Percentiles rank a stretch among this genome's conserved stretches.
phyloP scores from a whole-genome alignment of 1,284 basidiomycete genomes.

The Malassezia furfur region DNA sequence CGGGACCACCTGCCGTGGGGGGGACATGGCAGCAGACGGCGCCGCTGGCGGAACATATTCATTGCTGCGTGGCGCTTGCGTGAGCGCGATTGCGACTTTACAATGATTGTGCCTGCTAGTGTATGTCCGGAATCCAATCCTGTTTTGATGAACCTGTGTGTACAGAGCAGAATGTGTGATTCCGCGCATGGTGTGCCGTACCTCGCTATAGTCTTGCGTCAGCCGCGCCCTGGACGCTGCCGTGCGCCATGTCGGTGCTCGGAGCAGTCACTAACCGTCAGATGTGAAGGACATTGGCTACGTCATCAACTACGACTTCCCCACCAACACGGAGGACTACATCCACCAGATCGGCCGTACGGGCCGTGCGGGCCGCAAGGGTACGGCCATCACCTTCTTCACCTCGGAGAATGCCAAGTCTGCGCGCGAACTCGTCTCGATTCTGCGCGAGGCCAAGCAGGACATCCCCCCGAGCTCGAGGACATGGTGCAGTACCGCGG shows the following conservation, averaged over 20 bases:
- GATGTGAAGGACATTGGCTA: slow-evolving; percentile 92
- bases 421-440: slow-evolving; percentile 79
- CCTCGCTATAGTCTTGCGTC: neutral
- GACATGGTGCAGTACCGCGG: slow-evolving; percentile 78
- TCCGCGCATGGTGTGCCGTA: neutral
- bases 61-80: slow-evolving; percentile 1
- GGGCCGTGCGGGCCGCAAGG: slow-evolving; percentile 62
- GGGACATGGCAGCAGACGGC: neutral
- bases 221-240: neutral
- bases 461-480: slow-evolving; percentile 77
- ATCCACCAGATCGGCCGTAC: slow-evolving; percentile 80
- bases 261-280: slow-evolving; percentile 41
- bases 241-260: neutral
- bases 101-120: slow-evolving; percentile 11
- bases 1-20: too few relatives aligned
- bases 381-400: slow-evolving; percentile 91
- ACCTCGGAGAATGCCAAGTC: slow-evolving; percentile 73
- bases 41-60: slow-evolving; percentile 1
- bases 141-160: neutral
- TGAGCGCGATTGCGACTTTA: neutral
- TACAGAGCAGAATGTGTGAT: neutral
- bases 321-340: slow-evolving; percentile 90
- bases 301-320: slow-evolving; percentile 77
- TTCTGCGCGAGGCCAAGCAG: slow-evolving; percentile 82
- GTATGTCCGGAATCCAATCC: slow-evolving; percentile 3